Evolutionary conservation across 257 asterid genomes (phyloP).

Genomic region (Plantago ovata): DNA sequence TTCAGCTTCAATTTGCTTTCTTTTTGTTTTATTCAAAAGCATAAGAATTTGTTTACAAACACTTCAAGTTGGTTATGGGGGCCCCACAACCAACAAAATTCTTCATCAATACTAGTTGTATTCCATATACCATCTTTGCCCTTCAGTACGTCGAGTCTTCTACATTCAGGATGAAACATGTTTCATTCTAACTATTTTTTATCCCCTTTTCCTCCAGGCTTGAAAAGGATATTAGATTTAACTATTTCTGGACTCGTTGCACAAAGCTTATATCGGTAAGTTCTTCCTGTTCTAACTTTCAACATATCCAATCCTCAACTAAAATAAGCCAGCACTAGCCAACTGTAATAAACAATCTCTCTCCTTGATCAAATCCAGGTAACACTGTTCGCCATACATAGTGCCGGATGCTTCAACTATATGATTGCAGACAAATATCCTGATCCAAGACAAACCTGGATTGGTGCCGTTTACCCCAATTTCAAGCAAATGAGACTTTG

Average conservation of each 20-base stretch:
- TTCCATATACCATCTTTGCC: neutral
- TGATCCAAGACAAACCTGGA: slow-evolving; percentile 66
- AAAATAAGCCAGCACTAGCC: neutral
- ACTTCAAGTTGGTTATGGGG: neutral
- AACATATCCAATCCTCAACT: neutral
- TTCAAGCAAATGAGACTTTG: slow-evolving; percentile 56
- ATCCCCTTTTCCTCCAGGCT: slow-evolving; percentile 47
- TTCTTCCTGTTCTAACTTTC: neutral
- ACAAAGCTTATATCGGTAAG: slow-evolving; percentile 77
- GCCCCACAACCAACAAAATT: slow-evolving; percentile 3
- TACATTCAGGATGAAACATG: neutral
- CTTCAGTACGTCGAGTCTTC: neutral
- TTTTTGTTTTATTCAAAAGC: too few relatives aligned
- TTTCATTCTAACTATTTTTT: slow-evolving; percentile 19
- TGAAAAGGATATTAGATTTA: slow-evolving; percentile 88
- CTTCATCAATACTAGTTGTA: neutral
- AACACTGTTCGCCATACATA: slow-evolving; percentile 73
- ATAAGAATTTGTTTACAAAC: neutral
- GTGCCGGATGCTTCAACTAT: slow-evolving; percentile 83
- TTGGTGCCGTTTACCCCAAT: slow-evolving; percentile 65
- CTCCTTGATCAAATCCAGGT: slow-evolving; percentile 44
- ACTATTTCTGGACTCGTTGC: slow-evolving; percentile 90
- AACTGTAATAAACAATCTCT: neutral
- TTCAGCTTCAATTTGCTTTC: neutral
- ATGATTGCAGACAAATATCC: slow-evolving; percentile 76